Evolutionary conservation across 352 stramenopile genomes (phyloP), one percentile per base, ranked within the genome.

Genomic region (Globisporangium barbulae): DNA sequence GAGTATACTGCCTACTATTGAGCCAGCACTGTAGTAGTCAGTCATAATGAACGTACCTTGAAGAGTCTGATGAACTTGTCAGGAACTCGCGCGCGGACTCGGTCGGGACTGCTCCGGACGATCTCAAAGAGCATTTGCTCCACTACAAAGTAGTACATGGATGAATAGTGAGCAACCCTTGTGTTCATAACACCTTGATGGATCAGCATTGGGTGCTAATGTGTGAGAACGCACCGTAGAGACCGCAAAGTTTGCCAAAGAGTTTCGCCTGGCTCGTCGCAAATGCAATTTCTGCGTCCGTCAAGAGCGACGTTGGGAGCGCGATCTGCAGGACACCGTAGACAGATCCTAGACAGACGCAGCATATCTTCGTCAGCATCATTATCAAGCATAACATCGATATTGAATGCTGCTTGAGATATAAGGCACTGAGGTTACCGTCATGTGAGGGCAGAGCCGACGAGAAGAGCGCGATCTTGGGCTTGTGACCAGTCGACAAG

Each of bases 91-190:
- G 74, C 73, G 8, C 72, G 72, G 19, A 86, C 61, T 22, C 75
- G 72, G 39, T 90, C 83, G 4, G 74, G 70, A 50, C 72, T 79
- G 57, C 85, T 76, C 10, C 78, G 77, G 42, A 88, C 65, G 71
- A 90, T 79, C 28, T 88, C 79, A 44, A 81, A 71, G 1, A 92
- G 35, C 13, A 90, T 65, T 45, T 90, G 79, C 58, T 90, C 81
- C 28, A 90, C 83, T 92, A 37, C 8, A 9, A 37, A 37, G 31
- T 9, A 37, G 25, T 28, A 28, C 1, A 28, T 28, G 25, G 25
- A 28, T 28, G 25, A 28, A 28, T 28, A 28, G 25, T 28, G 25
- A 28, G 25, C 2, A 28, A 28, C 25, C 25, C 25, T 28, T 28
- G 25, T 28, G 25, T 28, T 28, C 25, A 28, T 28, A 28, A 28